Base-by-base conservation (phyloP, 164 flowering plant genomes). In the Warburgia ugandensis region DNA sequence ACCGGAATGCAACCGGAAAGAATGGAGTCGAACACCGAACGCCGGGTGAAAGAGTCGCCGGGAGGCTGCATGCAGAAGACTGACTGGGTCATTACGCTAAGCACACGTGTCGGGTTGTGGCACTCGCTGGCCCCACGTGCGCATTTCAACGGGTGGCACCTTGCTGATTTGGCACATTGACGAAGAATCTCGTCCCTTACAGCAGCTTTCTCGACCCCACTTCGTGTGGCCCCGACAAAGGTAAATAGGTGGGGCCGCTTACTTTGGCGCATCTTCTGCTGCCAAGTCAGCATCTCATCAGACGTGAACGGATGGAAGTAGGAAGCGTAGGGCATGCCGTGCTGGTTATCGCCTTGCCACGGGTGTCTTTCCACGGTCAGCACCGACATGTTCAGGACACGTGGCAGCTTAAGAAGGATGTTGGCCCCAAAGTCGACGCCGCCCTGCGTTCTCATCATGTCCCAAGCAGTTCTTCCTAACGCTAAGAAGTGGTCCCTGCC, bases 1-100 rank as follows among this genome's bases (percentile, higher is more conserved):
- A 82, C 84, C 25, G 89, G 84, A 5, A 82, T 68, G 60, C 89
- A 82, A 1, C 89, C 89, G 1, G 81, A 61, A 0, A 82, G 58
- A 5, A 79, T 27, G 29, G 89, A 58, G 57, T 82, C 84, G 64
- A 82, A 82, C 22, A 77, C 75, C 10, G 89, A 82, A 39, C 84
- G 52, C 28, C 83, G 53, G 3, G 89, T 82, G 73, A 66, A 79
- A 21, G 83, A 79, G 63, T 82, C 89, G 2, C 89, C 89, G 0
- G 79, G 75, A 0, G 89, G 85, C 42, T 82, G 89, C 54, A 75
- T 33, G 49, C 84, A 82, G 52, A 77, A 82, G 21, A 44, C 31
- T 0, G 83, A 77, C 50, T 12, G 14, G 9, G 10, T 62, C 82
- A 81, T 75, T 11, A 64, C 76, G 3, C 39, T n/a, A 0, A 79